These are phyloP conservation scores for Pleurotus tuber-regium DNA, from an alignment of 768 basidiomycete species.

Conservation along the genomic window DNA sequence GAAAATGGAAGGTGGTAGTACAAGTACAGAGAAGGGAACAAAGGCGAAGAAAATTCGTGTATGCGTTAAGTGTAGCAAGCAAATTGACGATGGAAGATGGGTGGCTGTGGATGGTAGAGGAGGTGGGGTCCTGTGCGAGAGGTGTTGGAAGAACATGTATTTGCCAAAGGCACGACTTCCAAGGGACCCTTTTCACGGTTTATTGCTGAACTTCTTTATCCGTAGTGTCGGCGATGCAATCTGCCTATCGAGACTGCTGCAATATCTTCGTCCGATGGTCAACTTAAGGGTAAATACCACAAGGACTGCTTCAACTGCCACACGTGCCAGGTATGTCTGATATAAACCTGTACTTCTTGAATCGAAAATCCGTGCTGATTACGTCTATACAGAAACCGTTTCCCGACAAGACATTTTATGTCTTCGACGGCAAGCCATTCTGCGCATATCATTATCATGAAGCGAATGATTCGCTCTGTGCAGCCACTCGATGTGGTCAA, in stretches of 20 bases:
- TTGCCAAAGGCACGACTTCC: conserved; percentile 70
- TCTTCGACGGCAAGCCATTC: conserved; percentile 85
- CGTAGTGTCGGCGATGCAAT: conserved; percentile 83
- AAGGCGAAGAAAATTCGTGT: conserved; percentile 34
- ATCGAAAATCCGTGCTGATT: conserved; percentile 2
- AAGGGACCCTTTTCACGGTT: conserved; percentile 9
- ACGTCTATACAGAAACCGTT: conserved; percentile 65
- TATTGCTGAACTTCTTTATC: not conserved
- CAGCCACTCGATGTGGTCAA: conserved; percentile 71
- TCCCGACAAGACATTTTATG: conserved; percentile 90
- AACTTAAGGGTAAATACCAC: conserved; percentile 95
- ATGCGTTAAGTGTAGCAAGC: conserved; percentile 69
- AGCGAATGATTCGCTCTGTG: conserved; percentile 85
- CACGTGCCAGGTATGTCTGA: conserved; percentile 63
- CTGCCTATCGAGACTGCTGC: conserved; percentile 88
- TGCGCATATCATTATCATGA: conserved; percentile 95
- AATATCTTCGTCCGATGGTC: conserved; percentile 88
- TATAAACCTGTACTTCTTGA: conserved; percentile 8
- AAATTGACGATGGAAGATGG: conserved; percentile 81
- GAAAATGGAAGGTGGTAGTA: not conserved
- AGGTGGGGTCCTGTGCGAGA: conserved; percentile 78
- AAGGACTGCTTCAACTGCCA: conserved; percentile 88
- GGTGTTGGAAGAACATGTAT: conserved; percentile 96
- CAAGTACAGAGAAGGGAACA: conserved; percentile 26
- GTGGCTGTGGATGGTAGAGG: conserved; percentile 72